A percentile compares a stretch with the other conserved stretches of the same genome.
These are phyloP conservation scores for Cichorium intybus DNA, from an alignment of 140 eudicot species.

Conservation along the genomic window DNA sequence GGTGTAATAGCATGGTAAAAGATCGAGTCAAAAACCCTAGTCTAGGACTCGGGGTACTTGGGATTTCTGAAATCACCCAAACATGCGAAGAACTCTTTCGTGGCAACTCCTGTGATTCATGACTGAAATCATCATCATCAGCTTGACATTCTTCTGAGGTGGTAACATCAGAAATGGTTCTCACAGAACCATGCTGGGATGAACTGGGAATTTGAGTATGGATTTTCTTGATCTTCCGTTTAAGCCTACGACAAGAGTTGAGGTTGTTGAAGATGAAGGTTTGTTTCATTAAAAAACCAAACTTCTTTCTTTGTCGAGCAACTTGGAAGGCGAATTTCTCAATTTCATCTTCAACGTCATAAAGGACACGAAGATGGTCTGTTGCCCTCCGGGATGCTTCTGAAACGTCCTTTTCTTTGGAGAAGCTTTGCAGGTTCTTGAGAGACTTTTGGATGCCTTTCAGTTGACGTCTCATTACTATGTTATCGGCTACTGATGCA, in stretches of 20 bases:
- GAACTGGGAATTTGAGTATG: background rate
- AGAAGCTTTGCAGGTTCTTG: constrained; percentile 18
- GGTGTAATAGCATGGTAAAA: constrained; percentile 9
- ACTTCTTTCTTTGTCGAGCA: constrained; percentile 29
- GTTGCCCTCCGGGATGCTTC: constrained; percentile 13
- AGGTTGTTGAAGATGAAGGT: constrained; percentile 34
- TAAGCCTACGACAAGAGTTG: constrained; percentile 35
- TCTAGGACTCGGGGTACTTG: constrained; percentile 22
- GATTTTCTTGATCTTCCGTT: constrained; percentile 24
- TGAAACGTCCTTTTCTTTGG: background rate
- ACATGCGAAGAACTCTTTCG: constrained; percentile 20
- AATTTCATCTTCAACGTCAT: constrained; percentile 40
- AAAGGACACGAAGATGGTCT: constrained; percentile 20
- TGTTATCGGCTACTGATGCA: constrained; percentile 24
- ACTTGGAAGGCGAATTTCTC: constrained; percentile 35
- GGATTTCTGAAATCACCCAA: constrained; percentile 16
- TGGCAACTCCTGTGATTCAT: background rate
- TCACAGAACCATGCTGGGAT: background rate
- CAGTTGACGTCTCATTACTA: constrained; percentile 18
- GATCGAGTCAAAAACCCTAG: constrained; percentile 11
- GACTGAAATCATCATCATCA: constrained; percentile 3
- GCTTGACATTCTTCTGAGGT: background rate
- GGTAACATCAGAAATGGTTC: background rate
- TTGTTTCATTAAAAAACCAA: constrained; percentile 30
- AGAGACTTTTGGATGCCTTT: constrained; percentile 23